Evolutionary conservation across 2,329 filamentous ascomycete genomes (phyloP).

Genomic region (Ophiosphaerella narmari): DNA sequence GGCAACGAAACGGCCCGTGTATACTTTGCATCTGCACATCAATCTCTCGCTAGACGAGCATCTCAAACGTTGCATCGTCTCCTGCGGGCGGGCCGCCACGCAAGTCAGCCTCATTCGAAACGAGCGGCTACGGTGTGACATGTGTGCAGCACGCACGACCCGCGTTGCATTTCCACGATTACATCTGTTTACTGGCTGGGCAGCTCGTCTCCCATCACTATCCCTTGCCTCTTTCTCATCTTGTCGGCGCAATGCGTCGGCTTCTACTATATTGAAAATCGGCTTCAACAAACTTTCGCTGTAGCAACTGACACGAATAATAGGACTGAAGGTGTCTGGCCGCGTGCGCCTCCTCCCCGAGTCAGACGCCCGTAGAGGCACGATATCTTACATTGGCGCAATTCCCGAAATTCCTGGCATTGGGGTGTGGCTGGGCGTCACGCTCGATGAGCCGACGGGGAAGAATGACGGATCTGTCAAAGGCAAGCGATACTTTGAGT

Average conservation of each 20-base stretch:
- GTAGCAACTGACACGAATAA: slow-evolving; percentile 2
- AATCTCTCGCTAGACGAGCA: slow-evolving; percentile 11
- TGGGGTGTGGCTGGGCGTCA: slow-evolving; percentile 71
- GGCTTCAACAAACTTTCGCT: slow-evolving; percentile 9
- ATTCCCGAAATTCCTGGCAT: slow-evolving; percentile 74
- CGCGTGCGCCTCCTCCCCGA: slow-evolving; percentile 56
- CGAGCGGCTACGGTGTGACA: slow-evolving; percentile 16
- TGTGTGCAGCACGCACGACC: slow-evolving; percentile 19
- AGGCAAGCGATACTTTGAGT: slow-evolving; percentile 72
- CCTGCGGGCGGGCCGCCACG: slow-evolving; percentile 18
- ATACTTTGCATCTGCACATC: slow-evolving; percentile 12
- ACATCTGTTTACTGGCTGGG: slow-evolving; percentile 1
- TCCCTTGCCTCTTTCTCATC: not conserved
- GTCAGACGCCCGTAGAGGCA: slow-evolving; percentile 71
- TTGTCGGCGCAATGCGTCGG: not conserved
- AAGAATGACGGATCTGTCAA: slow-evolving; percentile 79
- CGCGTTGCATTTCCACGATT: not conserved
- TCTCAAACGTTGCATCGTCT: slow-evolving; percentile 17
- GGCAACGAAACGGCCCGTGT: slow-evolving; percentile 10
- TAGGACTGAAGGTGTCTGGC: slow-evolving; percentile 33
- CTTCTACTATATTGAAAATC: slow-evolving; percentile 8
- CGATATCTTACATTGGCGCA: slow-evolving; percentile 72
- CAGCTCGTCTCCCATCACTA: not conserved
- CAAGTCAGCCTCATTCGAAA: slow-evolving; percentile 21
- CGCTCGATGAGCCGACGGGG: slow-evolving; percentile 77